Base-by-base conservation (phyloP, 495 filamentous ascomycete genomes). In the Daldinia grandis region DNA sequence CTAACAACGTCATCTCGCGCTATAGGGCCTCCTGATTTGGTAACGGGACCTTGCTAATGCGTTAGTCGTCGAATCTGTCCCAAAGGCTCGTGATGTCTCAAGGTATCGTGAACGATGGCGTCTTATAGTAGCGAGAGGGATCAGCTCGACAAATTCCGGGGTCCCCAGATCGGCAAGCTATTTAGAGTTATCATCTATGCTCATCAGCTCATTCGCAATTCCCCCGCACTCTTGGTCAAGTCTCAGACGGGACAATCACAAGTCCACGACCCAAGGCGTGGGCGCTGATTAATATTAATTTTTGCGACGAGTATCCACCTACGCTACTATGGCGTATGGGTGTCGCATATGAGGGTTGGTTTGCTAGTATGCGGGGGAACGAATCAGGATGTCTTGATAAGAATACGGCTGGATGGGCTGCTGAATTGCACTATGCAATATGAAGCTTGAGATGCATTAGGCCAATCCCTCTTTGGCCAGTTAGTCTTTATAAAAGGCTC, bases 301-400 rank as follows among this genome's bases (percentile, higher is more conserved):
- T 62, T 50, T 40, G 31, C 53, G 7, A 68, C 27, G 42, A 54
- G 17, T 25, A 55, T 8, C 51, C 66, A 63, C 42, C 40, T 50
- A 63, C 38, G 51, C 38, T 58, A 38, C 62, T 44, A 66, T 61
- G 67, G 59, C 56, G 63, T 64, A 14, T 66, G 12, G 5, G 37
- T 64, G 30, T 37, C 4, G n/a, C 17, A 35, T 56, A 17, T 56
- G 30, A 62, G 38, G 44, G 55, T 24, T 59, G 51, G 62, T 51
- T 49, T 62, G 56, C 57, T 64, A 64, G 38, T 53, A 66, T 71
- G 68, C 58, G 58, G 68, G 68, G 68, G 68, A 62, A 58, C 68
- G 68, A 71, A 71, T 71, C 44, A 66, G 54, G 63, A 33, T 27
- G 19, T 17, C 3, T n/a, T 71, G 68, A 71, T 71, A 71, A 71